Conservation (phyloP, 208 protist genomes). For the Wallacemonas sp. region DNA sequence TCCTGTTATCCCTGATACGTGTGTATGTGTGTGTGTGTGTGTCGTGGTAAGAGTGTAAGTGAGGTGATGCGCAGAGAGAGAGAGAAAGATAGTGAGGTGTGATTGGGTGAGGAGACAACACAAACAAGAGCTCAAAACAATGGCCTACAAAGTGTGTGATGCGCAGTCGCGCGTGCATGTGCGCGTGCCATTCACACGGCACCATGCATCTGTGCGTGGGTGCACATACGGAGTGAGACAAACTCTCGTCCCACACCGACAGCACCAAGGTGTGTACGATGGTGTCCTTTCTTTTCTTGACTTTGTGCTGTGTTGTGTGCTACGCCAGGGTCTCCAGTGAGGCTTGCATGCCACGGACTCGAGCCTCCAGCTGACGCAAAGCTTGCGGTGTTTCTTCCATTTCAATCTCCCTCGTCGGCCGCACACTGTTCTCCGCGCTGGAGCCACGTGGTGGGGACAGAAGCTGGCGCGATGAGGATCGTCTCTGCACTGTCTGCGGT, state of each 20-base stretch:
- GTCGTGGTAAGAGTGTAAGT: background rate
- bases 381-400: constrained; percentile 11
- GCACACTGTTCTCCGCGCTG: background rate
- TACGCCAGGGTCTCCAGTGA: background rate
- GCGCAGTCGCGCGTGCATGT: no score
- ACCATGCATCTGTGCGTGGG: no score
- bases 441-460: background rate
- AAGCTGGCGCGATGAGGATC: background rate
- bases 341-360: constrained; percentile 2
- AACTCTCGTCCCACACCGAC: no score
- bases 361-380: constrained; percentile 1
- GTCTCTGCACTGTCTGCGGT: no score
- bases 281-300: background rate
- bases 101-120: background rate
- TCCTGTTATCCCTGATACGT: background rate
- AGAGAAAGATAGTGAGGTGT: background rate
- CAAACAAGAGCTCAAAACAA: no score
- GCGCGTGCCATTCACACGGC: no score
- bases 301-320: background rate
- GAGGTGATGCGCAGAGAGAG: background rate
- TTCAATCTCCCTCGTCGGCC: background rate
- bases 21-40: constrained; percentile 8
- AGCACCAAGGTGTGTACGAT: no score
- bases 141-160: no score
- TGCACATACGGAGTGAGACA: background rate